Evolutionary conservation across 2,329 filamentous ascomycete genomes (phyloP), one percentile per base, ranked within the genome.

Genomic region (Hirsutella rhossiliensis): DNA sequence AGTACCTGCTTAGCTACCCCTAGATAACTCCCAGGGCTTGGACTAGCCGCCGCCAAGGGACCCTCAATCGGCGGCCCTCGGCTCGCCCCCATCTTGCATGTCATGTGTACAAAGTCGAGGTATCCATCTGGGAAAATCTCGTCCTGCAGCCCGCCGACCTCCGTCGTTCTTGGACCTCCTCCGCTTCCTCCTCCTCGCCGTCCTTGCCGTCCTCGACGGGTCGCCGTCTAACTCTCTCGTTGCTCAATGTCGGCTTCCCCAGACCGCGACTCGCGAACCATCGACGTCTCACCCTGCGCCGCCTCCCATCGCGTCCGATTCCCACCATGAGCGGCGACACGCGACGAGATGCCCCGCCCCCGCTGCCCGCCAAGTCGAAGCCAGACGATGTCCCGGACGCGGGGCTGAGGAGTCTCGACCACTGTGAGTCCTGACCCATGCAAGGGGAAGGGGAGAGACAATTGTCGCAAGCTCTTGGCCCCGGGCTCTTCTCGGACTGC

Each of bases 331-430:
- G 64, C 62, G 54, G 52, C 56, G 54, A 53, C 52, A 48, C 51
- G 54, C 56, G 54, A 54, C 53, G 50, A 50, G 55, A 60, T 56
- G 56, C 56, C 54, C 60, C 56, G 54, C 58, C 52, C 47, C 52
- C 41, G 44, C 20, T 45, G 40, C 43, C 38, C 27, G 29, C 48
- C 42, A 42, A 44, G 28, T 34, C 47, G 40, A 56, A 54, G 41
- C 50, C 52, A 40, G 53, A 54, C 42, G 53, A 59, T 36, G 53
- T 55, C 23, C 61, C 62, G 5, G 84, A 89, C 62, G 89, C 89
- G 43, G 89, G 89, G 41, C 68, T 94, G 60, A 79, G 78, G 62
- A 87, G 83, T 60, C 68, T 88, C 46, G 78, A 94, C 66, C 84
- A 89, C 61, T 89, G 84, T 82, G 70, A 48, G 73, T 66, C 13